Base-by-base conservation (phyloP, 148 eudicot species). In the Vaccinium vitisidaea region DNA sequence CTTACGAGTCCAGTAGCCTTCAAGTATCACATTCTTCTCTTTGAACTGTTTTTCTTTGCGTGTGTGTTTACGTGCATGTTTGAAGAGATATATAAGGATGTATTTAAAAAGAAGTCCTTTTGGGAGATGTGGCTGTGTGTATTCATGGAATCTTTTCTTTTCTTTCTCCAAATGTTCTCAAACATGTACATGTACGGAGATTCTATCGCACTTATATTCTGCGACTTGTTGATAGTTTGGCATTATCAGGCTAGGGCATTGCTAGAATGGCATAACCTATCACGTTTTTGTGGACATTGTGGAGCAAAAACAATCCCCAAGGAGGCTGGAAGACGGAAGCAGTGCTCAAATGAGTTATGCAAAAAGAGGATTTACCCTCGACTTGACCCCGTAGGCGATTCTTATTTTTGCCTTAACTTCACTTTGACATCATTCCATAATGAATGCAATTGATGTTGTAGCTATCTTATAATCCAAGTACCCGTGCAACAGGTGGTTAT, bases 301-400 rank as follows among this genome's bases (percentile, higher is more conserved):
- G 99, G 99, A 80, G 85, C 79, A 70, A 95, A 85, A 84, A 89
- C 92, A 9, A 74, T 94, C 52, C 93, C 98, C 8, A 91, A 77
- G 88, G 99, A 97, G 87, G 99, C 97, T 86, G 98, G 99, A 80
- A 93, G 94, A 86, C 88, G 99, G 87, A 92, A 91, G 88, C 93
- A 92, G 78, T 97, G 99, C 80, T 90, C 95, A 67, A 97, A 90
- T 63, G 96, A 92, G 78, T 83, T 71, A 56, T 97, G 99, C 92
- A 95, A 94, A 75, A 94, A 93, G 86, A 92, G 98, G 83, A 83
- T 93, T 53, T 97, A 97, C 77, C 99, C 99, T 84, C 99, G 98
- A 82, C 97, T 97, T 73, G 99, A 97, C 88, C 99, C 98, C 59
- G 99, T 96, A 90, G 75, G 77, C 89, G 88, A 77, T 88, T 19